Base-by-base conservation (phyloP, 2,329 filamentous ascomycete genomes). In the Microdochium bolleyi region DNA sequence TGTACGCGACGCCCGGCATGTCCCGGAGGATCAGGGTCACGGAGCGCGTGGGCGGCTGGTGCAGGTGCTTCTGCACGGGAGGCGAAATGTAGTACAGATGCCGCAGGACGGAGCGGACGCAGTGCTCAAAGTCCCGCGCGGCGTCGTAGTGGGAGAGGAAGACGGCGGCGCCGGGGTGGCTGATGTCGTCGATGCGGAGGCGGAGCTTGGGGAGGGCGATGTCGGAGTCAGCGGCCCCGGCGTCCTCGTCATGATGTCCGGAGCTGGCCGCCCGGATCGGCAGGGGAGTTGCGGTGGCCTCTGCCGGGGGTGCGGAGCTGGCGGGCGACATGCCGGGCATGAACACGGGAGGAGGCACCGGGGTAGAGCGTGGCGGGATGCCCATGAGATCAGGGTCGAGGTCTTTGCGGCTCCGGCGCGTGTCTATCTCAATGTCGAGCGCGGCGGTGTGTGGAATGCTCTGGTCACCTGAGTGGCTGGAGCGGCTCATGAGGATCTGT, bases 1-100 rank as follows among this genome's bases (percentile, higher is more conserved):
- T 96, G 73, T 96, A 95, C 21, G 92, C 92, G 3, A 97, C 89
- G 50, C 92, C 92, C 49, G 73, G 75, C 81, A 95, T 91, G 58
- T 83, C 76, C 27, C 88, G 83, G 3, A 97, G 75, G 55, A 96
- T 77, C 34, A 97, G 72, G 0, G 92, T 96, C 19, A 97, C 83
- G 51, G 89, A 95, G 55, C 90, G 87, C 10, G 89, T 94, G n/a
- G 81, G 75, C 41, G 82, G 80, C 11, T 68, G 63, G 51, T 70
- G 70, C 8, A 41, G 48, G 30, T 49, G 10, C 13, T 24, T 3
- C 30, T 8, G 59, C 51, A 21, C 57, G 59, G 34, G 74, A 75
- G 25, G 7, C 24, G 14, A n/a, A 9, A 24, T 30, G 48, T 63
- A 60, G 67, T 96, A 97, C 27, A 97, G 83, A 24, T 84, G 78